These are phyloP conservation scores for Coemansia sp. DNA, from an alignment of 192 early-diverging fungal species.

Conservation along the genomic window DNA sequence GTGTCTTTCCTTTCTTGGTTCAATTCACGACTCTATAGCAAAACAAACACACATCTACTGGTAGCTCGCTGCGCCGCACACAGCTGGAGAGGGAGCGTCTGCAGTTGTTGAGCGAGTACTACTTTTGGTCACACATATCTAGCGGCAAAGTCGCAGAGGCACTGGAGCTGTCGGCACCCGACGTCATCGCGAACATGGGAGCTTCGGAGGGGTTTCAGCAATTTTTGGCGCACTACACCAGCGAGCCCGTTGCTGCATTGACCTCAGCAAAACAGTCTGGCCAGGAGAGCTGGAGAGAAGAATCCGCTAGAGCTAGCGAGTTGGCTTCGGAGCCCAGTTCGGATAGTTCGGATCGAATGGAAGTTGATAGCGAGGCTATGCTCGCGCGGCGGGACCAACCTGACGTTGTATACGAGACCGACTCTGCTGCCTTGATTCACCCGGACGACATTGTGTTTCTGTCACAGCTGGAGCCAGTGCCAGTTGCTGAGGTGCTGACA, in stretches of 20 bases:
- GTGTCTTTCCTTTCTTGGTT: background rate
- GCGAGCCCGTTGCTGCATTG: slow-evolving; percentile 16
- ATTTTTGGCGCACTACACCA: slow-evolving; percentile 23
- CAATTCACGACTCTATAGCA: slow-evolving; percentile 1
- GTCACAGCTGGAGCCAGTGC: slow-evolving; percentile 31
- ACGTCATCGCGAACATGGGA: background rate
- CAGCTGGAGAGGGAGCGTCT: slow-evolving; percentile 23
- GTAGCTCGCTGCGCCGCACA: background rate
- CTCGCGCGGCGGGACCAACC: background rate
- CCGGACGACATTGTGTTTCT: slow-evolving; percentile 40
- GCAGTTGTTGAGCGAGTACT: slow-evolving; percentile 24
- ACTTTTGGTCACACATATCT: slow-evolving; percentile 25
- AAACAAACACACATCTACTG: background rate
- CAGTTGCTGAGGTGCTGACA: slow-evolving; percentile 19
- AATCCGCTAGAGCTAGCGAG: background rate
- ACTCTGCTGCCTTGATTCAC: slow-evolving; percentile 11
- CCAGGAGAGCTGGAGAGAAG: slow-evolving; percentile 11
- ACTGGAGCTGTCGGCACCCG: slow-evolving; percentile 1
- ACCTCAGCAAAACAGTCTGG: slow-evolving; percentile 4
- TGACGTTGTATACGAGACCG: slow-evolving; percentile 4
- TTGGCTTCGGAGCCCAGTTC: background rate
- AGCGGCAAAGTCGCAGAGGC: slow-evolving; percentile 13
- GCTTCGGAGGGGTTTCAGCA: slow-evolving; percentile 8
- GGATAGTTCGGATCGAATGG: slow-evolving; percentile 11
- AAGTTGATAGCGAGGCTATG: slow-evolving; percentile 14